phyloP scores from a whole-genome alignment of 176 grass and related monocot species.

The Oryza australiensis region DNA sequence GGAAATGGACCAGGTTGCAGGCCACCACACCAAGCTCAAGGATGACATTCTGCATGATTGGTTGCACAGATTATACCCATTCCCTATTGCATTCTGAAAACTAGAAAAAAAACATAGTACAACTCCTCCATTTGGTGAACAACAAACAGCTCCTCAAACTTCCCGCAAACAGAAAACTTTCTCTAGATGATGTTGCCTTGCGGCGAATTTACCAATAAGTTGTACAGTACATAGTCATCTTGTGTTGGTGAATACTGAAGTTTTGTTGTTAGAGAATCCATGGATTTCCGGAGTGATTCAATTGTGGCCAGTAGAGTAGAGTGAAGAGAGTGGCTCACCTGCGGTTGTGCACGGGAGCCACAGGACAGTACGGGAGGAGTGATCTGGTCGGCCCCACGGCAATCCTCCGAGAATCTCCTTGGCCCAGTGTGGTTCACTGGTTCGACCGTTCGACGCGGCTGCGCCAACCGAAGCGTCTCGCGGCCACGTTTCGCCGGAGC shows the following conservation, averaged over 20 bases:
- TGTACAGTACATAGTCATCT: background rate
- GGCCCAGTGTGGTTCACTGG: background rate
- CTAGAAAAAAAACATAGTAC: background rate
- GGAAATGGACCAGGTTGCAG: background rate
- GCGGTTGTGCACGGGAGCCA: background rate
- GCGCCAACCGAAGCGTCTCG: slow-evolving; percentile 27
- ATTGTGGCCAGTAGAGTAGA: background rate
- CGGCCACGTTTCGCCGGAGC: slow-evolving; percentile 20
- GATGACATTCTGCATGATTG: background rate
- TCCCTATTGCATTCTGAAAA: background rate
- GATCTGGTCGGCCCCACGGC: background rate
- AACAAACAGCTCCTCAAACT: background rate
- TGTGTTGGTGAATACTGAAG: background rate
- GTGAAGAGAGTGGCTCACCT: background rate
- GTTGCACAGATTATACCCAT: background rate
- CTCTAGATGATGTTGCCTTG: background rate
- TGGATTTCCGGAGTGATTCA: background rate
- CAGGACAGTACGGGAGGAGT: background rate
- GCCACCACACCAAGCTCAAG: background rate
- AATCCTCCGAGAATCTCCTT: slow-evolving; percentile 29
- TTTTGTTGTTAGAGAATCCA: background rate
- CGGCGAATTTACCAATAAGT: background rate
- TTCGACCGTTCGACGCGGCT: slow-evolving; percentile 29
- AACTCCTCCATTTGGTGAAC: background rate
- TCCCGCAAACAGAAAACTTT: background rate